Conservation (phyloP, 2,329 filamentous ascomycete genomes). For the Fusarium ambrosium region DNA sequence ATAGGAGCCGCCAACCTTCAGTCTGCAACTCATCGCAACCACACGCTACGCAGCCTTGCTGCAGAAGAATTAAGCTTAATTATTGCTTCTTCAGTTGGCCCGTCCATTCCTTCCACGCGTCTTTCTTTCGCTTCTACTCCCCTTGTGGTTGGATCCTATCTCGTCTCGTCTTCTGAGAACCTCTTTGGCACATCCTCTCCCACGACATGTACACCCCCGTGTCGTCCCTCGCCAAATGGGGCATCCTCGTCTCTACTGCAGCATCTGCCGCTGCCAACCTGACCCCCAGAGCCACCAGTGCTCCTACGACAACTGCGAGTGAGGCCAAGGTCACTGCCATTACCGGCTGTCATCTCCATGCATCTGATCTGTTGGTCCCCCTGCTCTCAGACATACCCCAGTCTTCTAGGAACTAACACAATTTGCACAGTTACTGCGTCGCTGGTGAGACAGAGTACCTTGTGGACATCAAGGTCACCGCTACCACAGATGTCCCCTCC, state of each 20-base stretch:
- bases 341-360: slow-evolving; percentile 59
- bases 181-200: neutral
- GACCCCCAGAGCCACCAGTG: slow-evolving; percentile 51
- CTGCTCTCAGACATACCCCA: neutral
- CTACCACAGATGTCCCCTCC: slow-evolving; percentile 68
- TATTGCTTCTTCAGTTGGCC: slow-evolving; percentile 5
- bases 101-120: neutral
- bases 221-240: slow-evolving; percentile 35
- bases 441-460: slow-evolving; percentile 58
- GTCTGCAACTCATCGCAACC: neutral
- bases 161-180: slow-evolving; percentile 6
- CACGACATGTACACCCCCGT: slow-evolving; percentile 30
- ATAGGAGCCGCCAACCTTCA: neutral
- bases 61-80: slow-evolving; percentile 12
- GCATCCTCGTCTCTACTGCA: slow-evolving; percentile 31
- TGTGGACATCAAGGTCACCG: slow-evolving; percentile 63
- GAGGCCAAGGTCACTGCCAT: slow-evolving; percentile 53
- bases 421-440: slow-evolving; percentile 58
- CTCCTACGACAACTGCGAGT: slow-evolving; percentile 43
- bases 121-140: slow-evolving; percentile 12
- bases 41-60: neutral
- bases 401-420: slow-evolving; percentile 1
- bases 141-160: slow-evolving; percentile 6
- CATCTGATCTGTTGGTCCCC: slow-evolving; percentile 53
- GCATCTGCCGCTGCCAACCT: slow-evolving; percentile 36